Percentiles rank a stretch among this genome's conserved stretches.
phyloP scores from a whole-genome alignment of 805 yeast genomes.

The Teunomyces pallodes region DNA sequence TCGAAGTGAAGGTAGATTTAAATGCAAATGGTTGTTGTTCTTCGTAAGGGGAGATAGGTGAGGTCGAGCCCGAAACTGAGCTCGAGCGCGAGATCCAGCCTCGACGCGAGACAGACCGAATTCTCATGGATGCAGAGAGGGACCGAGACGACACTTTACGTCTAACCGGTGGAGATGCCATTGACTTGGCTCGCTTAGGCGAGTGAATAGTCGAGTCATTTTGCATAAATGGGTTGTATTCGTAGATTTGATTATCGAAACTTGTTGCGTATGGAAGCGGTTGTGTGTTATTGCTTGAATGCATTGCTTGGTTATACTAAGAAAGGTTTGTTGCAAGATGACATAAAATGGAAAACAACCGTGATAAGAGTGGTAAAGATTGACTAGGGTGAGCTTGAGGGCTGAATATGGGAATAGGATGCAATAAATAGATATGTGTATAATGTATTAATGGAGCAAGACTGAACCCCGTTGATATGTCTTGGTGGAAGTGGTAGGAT shows the following conservation, averaged over 20 bases:
- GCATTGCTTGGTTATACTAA: constrained; percentile 6
- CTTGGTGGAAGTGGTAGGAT: background rate
- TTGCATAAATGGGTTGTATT: constrained; percentile 14
- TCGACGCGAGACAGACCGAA: background rate
- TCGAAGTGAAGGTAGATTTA: constrained; percentile 6
- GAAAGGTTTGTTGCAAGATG: background rate
- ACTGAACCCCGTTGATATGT: background rate
- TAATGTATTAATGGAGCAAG: background rate
- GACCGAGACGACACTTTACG: background rate
- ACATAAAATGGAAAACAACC: constrained; percentile 9
- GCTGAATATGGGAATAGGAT: background rate
- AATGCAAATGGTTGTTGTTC: constrained; percentile 13
- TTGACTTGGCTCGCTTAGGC: constrained; percentile 6
- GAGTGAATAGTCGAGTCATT: constrained; percentile 2
- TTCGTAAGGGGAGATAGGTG: constrained; percentile 1
- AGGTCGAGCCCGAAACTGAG: constrained; percentile 3
- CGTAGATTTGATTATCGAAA: constrained; percentile 21
- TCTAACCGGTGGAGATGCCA: background rate
- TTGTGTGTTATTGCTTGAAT: constrained; percentile 16
- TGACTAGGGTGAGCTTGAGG: constrained; percentile 23
- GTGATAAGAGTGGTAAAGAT: constrained; percentile 13
- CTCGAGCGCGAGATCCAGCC: constrained; percentile 4
- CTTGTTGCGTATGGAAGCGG: constrained; percentile 23
- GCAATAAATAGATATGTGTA: background rate
- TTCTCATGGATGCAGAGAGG: background rate